Conservation (phyloP, 2,329 filamentous ascomycete species). For the Fusarium fujikuroi region DNA sequence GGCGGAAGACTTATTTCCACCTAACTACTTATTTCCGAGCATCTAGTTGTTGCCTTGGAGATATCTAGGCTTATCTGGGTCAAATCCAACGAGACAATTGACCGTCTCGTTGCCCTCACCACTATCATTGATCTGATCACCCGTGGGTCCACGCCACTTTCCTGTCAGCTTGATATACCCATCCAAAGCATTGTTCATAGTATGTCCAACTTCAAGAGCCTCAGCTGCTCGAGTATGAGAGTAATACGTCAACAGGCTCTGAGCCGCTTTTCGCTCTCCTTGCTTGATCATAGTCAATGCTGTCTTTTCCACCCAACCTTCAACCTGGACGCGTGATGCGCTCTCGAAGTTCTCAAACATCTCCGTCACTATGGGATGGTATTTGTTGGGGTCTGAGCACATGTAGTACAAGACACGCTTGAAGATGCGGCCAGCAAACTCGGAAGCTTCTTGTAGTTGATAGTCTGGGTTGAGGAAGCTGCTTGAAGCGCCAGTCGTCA, state of each 20-base stretch:
- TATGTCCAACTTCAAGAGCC: slow-evolving; percentile 32
- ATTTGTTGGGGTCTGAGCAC: slow-evolving; percentile 34
- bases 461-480: slow-evolving; percentile 42
- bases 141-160: slow-evolving; percentile 31
- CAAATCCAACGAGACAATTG: slow-evolving; percentile 38
- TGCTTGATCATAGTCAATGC: slow-evolving; percentile 28
- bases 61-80: slow-evolving; percentile 35
- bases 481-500: slow-evolving; percentile 37
- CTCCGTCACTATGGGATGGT: slow-evolving; percentile 30
- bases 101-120: slow-evolving; percentile 40
- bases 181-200: slow-evolving; percentile 34
- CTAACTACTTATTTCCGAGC: background rate
- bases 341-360: slow-evolving; percentile 27
- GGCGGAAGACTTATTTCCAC: background rate
- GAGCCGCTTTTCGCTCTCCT: slow-evolving; percentile 27
- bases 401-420: slow-evolving; percentile 40
- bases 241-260: slow-evolving; percentile 36
- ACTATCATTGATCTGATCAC: slow-evolving; percentile 39
- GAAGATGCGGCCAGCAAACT: slow-evolving; percentile 38
- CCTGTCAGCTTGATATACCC: slow-evolving; percentile 39
- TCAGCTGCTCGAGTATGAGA: slow-evolving; percentile 35
- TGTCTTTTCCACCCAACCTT: slow-evolving; percentile 36
- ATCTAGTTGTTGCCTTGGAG: slow-evolving; percentile 11
- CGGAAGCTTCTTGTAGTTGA: slow-evolving; percentile 36
- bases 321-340: slow-evolving; percentile 25